Percentiles rank a stretch among this genome's conserved stretches.
Evolutionary conservation across 208 protist species (phyloP).

Genomic region (Strigomonas culicis): DNA sequence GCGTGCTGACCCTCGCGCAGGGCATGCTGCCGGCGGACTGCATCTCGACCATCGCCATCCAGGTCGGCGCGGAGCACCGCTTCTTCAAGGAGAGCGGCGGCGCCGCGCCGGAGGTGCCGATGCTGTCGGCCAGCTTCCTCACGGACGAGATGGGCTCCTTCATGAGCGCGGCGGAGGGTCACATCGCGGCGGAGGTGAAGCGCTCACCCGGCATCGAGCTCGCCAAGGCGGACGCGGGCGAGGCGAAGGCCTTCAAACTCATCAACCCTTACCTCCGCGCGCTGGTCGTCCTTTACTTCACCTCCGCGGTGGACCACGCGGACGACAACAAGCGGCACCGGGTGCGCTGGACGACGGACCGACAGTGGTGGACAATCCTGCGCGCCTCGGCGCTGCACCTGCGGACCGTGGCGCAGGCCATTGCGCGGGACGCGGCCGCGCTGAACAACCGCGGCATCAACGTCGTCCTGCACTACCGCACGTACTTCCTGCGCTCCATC

Average conservation of each 20-base stretch:
- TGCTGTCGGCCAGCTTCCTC: neutral
- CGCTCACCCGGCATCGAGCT: neutral
- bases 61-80: conserved; percentile 6
- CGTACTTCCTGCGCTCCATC: conserved; percentile 45
- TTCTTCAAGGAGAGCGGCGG: conserved; percentile 10
- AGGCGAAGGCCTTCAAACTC: conserved; percentile 29
- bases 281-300: conserved; percentile 61
- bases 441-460: conserved; percentile 40
- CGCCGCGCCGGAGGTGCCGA: neutral
- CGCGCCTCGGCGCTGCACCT: conserved; percentile 1
- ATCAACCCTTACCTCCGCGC: conserved; percentile 59
- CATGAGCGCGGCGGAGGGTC: neutral
- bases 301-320: conserved; percentile 37
- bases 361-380: conserved; percentile 46
- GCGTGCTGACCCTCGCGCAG: conserved; percentile 57
- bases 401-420: conserved; percentile 16
- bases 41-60: conserved; percentile 24
- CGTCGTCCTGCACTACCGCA: conserved; percentile 35
- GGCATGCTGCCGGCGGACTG: conserved; percentile 38
- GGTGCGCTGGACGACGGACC: conserved; percentile 48
- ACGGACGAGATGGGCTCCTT: neutral
- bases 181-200: neutral
- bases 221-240: neutral
- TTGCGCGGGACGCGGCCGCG: neutral
- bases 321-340: conserved; percentile 36